These are phyloP conservation scores for Chamaecrista fasciculata DNA, from an alignment of 306 rosid species.

Conservation along the genomic window DNA sequence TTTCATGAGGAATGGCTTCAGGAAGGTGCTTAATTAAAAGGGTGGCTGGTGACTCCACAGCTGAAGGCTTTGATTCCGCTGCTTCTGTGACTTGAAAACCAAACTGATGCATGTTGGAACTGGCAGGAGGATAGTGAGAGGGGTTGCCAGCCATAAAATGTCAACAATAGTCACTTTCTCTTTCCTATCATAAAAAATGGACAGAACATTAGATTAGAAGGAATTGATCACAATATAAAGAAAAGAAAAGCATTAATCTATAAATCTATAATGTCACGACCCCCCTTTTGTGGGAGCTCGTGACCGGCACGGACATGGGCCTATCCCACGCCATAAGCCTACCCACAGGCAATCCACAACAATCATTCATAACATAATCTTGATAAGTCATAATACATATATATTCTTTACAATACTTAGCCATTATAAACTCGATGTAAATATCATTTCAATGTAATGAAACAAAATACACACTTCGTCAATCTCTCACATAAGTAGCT, in stretches of 20 bases:
- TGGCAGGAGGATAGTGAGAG: neutral
- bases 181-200: neutral
- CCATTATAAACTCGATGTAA: no score
- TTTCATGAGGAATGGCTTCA: constrained; percentile 67
- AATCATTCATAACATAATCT: no score
- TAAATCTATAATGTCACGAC: neutral
- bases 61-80: constrained; percentile 24
- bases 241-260: neutral
- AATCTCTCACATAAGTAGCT: no score
- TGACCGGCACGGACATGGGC: no score
- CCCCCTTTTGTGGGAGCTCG: no score
- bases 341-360: no score
- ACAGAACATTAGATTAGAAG: neutral
- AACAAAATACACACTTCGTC: no score
- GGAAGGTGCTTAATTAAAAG: constrained; percentile 75
- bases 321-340: no score
- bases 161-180: neutral
- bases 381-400: no score
- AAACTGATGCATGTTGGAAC: constrained; percentile 20
- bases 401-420: no score
- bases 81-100: constrained; percentile 34
- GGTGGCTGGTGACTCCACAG: constrained; percentile 29
- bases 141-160: constrained; percentile 20
- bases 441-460: no score
- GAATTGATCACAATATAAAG: neutral